Evolutionary conservation across 345 rosid genomes (phyloP).

Genomic region (Durio zibethinus): DNA sequence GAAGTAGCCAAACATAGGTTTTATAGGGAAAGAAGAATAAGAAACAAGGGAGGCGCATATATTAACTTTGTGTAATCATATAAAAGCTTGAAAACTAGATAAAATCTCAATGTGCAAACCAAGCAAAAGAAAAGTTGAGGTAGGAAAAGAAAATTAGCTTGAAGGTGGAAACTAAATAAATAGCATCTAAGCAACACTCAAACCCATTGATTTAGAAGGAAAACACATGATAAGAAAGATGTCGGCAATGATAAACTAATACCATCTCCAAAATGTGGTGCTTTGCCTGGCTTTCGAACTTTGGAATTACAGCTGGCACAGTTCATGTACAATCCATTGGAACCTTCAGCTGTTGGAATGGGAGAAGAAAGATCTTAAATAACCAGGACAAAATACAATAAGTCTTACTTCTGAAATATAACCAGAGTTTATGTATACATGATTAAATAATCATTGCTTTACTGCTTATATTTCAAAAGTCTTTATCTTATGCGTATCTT

Average conservation of each 20-base stretch:
- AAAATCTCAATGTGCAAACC: neutral
- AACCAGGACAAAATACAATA: neutral
- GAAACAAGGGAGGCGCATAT: neutral
- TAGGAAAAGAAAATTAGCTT: neutral
- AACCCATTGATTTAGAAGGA: neutral
- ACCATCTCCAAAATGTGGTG: no score
- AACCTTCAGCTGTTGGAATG: neutral
- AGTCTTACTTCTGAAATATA: no score
- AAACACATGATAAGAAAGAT: neutral
- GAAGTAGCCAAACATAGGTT: neutral
- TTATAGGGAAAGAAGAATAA: neutral
- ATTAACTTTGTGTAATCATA: neutral
- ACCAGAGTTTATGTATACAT: no score
- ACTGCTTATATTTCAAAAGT: neutral
- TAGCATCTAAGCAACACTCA: neutral
- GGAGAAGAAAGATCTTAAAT: neutral
- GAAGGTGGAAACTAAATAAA: neutral
- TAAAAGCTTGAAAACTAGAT: neutral
- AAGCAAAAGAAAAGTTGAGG: neutral
- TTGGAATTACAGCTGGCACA: neutral
- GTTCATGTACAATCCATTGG: neutral
- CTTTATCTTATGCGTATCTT: conserved; percentile 6
- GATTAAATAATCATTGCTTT: neutral
- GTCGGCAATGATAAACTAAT: neutral
- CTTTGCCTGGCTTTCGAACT: neutral